Conservation (phyloP, 495 filamentous ascomycete genomes). For the Alectoria sarmentosa region DNA sequence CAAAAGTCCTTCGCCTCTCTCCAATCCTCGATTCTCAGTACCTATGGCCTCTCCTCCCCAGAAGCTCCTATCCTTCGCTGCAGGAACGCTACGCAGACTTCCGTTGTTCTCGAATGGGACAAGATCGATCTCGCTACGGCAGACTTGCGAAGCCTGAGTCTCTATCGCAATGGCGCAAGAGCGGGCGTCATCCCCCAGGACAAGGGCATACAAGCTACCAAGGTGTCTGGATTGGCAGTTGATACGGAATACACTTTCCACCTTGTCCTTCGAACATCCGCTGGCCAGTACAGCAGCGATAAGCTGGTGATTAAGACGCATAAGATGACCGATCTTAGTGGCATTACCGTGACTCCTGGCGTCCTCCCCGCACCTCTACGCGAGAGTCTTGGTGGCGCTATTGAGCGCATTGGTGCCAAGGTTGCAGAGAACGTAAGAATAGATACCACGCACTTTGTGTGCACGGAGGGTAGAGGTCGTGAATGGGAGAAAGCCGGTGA, state of each 20-base stretch:
- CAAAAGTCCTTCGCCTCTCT: conserved; percentile 69
- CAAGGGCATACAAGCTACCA: conserved; percentile 79
- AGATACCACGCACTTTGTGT: conserved; percentile 98
- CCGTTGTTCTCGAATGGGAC: conserved; percentile 96
- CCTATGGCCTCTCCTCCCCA: conserved; percentile 80
- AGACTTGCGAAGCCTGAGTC: conserved; percentile 74
- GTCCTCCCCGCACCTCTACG: conserved; percentile 68
- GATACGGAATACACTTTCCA: conserved; percentile 96
- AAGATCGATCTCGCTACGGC: conserved; percentile 89
- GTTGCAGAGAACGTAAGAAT: conserved; percentile 86
- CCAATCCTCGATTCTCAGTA: conserved; percentile 76
- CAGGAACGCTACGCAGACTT: conserved; percentile 94
- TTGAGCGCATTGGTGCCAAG: conserved; percentile 88
- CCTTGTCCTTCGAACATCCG: conserved; percentile 79
- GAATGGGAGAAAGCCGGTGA: conserved; percentile 94
- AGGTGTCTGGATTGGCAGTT: conserved; percentile 93
- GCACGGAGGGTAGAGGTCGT: conserved; percentile 84
- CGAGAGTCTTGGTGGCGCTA: conserved; percentile 63
- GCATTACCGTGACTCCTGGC: conserved; percentile 91
- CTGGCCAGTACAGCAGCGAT: conserved; percentile 79
- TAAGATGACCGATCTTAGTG: conserved; percentile 97
- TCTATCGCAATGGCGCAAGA: conserved; percentile 94
- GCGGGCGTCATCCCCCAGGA: conserved; percentile 88
- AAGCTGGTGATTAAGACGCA: conserved; percentile 83
- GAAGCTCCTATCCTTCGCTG: conserved; percentile 74